Evolutionary conservation across 2,329 filamentous ascomycete genomes (phyloP), one percentile per base, ranked within the genome.

Genomic region (Malbranchea zuffiana): DNA sequence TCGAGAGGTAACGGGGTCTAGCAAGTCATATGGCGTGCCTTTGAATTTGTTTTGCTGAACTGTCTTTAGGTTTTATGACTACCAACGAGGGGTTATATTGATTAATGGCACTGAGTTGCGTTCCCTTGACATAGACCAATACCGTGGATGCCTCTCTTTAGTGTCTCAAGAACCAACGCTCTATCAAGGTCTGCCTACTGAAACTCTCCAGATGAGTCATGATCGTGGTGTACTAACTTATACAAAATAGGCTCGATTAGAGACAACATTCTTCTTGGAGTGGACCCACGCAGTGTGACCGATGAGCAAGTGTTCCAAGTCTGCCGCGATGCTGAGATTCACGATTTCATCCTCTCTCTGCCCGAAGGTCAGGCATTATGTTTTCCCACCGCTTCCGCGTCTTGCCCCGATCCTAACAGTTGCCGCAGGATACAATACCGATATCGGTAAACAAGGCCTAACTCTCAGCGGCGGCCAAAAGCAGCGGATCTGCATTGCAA

Each of bases 381-480:
- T n/a, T n/a, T n/a, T n/a, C n/a, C n/a, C n/a, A n/a, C n/a, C n/a
- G n/a, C n/a, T n/a, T n/a, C n/a, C n/a, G n/a, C n/a, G n/a, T n/a
- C n/a, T n/a, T n/a, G n/a, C n/a, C n/a, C n/a, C n/a, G n/a, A n/a
- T n/a, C n/a, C n/a, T n/a, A n/a, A n/a, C n/a, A n/a, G n/a, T n/a
- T n/a, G n/a, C 27, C 2, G 2, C 20, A 38, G 44, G 69, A 0
- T 66, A 70, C 36, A 46, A 52, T 23, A 74, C 71, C 0, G 53
- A 63, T 13, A 61, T 67, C 10, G 69, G 69, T 0, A 60, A 57
- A 25, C 68, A 72, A 42, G 68, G 67, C 1, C 51, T 58, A 1
- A 57, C 66, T 2, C 59, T 74, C 6, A 67, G 61, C n/a, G 71
- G 72, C 2, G 72, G 72, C 0, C 72, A 75, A 47, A 64, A 68